These are phyloP conservation scores for Thraustotheca clavata DNA, from an alignment of 352 stramenopile genomes.

Conservation along the genomic window DNA sequence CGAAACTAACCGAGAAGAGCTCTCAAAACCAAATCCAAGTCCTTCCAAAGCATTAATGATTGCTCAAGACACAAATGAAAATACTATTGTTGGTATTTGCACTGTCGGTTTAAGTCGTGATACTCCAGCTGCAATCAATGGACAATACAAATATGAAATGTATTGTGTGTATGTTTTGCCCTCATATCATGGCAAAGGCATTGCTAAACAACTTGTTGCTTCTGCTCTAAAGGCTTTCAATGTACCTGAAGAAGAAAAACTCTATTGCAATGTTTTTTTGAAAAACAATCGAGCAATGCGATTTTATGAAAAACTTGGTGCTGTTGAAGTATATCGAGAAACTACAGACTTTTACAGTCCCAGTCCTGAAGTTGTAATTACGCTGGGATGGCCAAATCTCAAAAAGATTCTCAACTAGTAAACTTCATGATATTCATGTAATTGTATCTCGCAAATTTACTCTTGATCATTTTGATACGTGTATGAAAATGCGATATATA, in stretches of 20 bases:
- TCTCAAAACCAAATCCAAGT: neutral
- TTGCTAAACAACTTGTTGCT: neutral
- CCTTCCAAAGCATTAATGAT: neutral
- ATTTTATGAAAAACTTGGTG: slow-evolving; percentile 12
- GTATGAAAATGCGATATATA: neutral
- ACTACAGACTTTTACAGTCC: neutral
- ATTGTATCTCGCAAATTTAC: no score
- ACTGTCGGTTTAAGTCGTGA: neutral
- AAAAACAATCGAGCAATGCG: slow-evolving; percentile 1
- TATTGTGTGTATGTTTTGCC: slow-evolving; percentile 2
- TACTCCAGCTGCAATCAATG: neutral
- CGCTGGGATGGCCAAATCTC: neutral
- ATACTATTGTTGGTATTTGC: neutral
- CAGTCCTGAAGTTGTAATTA: neutral
- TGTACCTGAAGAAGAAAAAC: neutral
- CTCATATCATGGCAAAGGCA: neutral
- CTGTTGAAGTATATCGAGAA: neutral
- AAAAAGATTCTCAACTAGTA: no score
- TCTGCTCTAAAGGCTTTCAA: neutral
- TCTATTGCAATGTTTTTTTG: slow-evolving; percentile 16
- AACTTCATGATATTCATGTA: no score
- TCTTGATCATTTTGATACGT: no score
- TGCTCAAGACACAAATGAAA: neutral
- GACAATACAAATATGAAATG: neutral
- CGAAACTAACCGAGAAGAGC: neutral